phyloP scores from a whole-genome alignment of 2,329 filamentous ascomycete species.

The Cladophialophora immunda region DNA sequence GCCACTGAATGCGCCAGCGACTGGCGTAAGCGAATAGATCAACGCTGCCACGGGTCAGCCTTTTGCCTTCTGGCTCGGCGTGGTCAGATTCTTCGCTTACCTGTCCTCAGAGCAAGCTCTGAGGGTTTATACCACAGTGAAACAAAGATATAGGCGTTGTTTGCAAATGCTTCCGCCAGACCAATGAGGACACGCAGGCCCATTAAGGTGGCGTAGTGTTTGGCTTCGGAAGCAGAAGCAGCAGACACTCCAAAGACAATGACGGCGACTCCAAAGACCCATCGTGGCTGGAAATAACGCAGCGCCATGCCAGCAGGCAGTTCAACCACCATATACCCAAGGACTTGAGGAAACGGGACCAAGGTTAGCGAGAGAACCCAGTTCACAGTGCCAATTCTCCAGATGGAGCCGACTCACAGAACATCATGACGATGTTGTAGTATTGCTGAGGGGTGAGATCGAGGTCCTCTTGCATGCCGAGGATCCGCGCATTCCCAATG shows the following conservation, averaged over 20 bases:
- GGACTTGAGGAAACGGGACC: neutral
- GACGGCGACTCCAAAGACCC: neutral
- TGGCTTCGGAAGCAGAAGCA: neutral
- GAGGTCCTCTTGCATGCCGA: conserved; percentile 29
- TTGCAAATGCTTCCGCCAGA: conserved; percentile 18
- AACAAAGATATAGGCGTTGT: conserved; percentile 18
- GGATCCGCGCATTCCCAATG: conserved; percentile 29
- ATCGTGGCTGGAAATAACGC: conserved; percentile 8
- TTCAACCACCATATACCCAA: conserved; percentile 30
- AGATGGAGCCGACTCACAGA: conserved; percentile 21
- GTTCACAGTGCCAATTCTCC: too few species aligned
- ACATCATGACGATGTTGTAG: conserved; percentile 31
- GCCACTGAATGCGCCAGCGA: conserved; percentile 76
- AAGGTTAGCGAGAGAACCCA: neutral
- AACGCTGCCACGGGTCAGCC: conserved; percentile 60
- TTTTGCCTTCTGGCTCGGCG: neutral
- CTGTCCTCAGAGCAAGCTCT: conserved; percentile 16
- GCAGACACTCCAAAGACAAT: conserved; percentile 23
- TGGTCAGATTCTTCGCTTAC: neutral
- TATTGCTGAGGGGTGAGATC: conserved; percentile 18
- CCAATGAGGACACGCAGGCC: conserved; percentile 24
- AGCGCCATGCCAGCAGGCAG: conserved; percentile 17
- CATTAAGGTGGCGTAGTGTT: conserved; percentile 21
- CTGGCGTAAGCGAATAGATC: conserved; percentile 49
- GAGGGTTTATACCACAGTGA: conserved; percentile 23